phyloP scores from a whole-genome alignment of 129 eudicot species.

The Sambucus nigra region DNA sequence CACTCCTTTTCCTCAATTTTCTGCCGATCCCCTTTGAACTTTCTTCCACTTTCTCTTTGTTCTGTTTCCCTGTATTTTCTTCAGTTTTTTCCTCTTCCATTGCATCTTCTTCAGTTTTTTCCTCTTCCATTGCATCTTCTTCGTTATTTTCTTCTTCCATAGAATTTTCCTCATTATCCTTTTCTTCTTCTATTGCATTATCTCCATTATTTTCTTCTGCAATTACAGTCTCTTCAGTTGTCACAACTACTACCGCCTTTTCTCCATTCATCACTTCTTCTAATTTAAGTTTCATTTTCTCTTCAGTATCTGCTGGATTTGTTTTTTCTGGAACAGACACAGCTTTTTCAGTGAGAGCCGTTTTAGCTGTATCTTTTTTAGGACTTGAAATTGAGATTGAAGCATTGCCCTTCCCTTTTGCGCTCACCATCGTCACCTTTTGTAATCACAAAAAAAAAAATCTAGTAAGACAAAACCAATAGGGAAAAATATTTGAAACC shows the following conservation, averaged over 20 bases:
- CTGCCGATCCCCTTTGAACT: constrained; percentile 19
- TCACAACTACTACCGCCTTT: constrained; percentile 1
- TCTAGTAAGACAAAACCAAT: constrained; percentile 1
- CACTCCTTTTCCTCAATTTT: constrained; percentile 20
- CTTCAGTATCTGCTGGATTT: constrained; percentile 17
- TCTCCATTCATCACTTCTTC: constrained; percentile 19
- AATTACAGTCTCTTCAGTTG: constrained; percentile 5
- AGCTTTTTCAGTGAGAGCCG: constrained; percentile 2
- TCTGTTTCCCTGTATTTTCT: constrained; percentile 3
- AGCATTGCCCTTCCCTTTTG: constrained; percentile 18
- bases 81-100: constrained; percentile 6
- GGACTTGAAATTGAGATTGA: constrained; percentile 10
- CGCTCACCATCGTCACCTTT: constrained; percentile 29
- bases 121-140: constrained; percentile 2
- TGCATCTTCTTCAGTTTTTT: background rate
- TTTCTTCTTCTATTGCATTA: background rate
- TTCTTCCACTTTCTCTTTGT: constrained; percentile 21
- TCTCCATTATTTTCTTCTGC: constrained; percentile 18
- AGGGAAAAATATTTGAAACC: too few relatives aligned
- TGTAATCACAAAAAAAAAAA: too few relatives aligned
- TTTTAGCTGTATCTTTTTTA: constrained; percentile 16
- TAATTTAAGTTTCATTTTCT: constrained; percentile 7
- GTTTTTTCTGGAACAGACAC: background rate
- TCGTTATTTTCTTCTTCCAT: constrained; percentile 5
- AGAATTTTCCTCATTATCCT: background rate